phyloP scores from a whole-genome alignment of 768 basidiomycete genomes.

The Clathrus columnatus region DNA sequence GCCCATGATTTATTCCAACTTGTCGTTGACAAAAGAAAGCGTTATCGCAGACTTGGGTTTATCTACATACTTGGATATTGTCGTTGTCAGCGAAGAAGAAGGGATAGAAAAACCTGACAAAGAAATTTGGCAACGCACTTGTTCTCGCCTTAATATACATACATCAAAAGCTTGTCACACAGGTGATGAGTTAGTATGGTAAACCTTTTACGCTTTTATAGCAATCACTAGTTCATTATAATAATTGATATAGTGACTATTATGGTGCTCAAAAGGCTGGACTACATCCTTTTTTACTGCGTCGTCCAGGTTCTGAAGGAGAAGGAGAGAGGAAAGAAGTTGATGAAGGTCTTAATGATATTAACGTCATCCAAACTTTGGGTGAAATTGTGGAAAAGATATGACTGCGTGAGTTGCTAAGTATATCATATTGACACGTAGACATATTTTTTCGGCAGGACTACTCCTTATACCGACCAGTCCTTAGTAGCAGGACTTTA shows the following conservation, averaged over 20 bases:
- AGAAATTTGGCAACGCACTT: conserved; percentile 48
- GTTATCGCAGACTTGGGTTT: conserved; percentile 56
- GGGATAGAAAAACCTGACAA: conserved; percentile 59
- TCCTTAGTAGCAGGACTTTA: too few species aligned
- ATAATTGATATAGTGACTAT: conserved; percentile 45
- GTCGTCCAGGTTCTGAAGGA: conserved; percentile 40
- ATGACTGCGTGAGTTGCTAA: conserved; percentile 15
- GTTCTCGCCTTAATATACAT: conserved; percentile 25
- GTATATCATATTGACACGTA: too few species aligned
- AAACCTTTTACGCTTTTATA: conserved; percentile 14
- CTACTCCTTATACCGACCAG: too few species aligned
- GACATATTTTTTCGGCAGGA: too few species aligned
- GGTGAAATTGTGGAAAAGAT: conserved; percentile 31
- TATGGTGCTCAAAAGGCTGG: conserved; percentile 48
- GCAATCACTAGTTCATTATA: not conserved
- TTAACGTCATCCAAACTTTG: conserved; percentile 31
- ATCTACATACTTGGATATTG: conserved; percentile 36
- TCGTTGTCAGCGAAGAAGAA: conserved; percentile 65
- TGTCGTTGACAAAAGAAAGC: conserved; percentile 20
- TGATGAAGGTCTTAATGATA: conserved; percentile 32
- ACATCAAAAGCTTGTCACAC: conserved; percentile 52
- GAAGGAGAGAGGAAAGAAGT: conserved; percentile 37
- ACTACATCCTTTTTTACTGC: conserved; percentile 48
- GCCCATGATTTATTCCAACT: not conserved
- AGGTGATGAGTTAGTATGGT: conserved; percentile 68